Evolutionary conservation across 2,329 filamentous ascomycete species (phyloP), one percentile per base, ranked within the genome.

Genomic region (Fusarium virguliforme): DNA sequence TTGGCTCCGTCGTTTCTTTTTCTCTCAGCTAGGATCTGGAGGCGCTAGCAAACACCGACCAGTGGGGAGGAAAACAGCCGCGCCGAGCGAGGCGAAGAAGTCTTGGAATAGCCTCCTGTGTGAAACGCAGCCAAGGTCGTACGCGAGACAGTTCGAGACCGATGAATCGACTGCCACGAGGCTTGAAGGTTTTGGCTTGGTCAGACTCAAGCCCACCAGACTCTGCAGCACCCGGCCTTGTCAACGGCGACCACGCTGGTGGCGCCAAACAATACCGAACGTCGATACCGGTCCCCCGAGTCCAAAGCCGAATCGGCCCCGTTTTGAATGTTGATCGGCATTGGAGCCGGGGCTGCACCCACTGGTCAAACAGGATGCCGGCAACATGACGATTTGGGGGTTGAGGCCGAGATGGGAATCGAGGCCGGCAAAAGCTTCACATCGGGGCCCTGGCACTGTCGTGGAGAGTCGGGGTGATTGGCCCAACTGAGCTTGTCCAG

Each of bases 281-380:
- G 40, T 60, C 43, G 32, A 40, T 34, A 30, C 18, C 41, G 28
- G 55, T 46, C 43, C 51, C 28, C 34, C 53, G 56, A 63, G 46
- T 34, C 46, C 48, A 55, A 61, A 64, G 57, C 58, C 64, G 59
- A 61, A 56, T 50, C 48, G 43, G 59, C 53, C 56, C 56, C 51
- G 30, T 69, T 59, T 59, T 65, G 62, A 60, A 73, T 70, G 18
- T 37, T 56, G 73, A 75, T 75, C 71, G 65, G 37, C 69, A 73
- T 51, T 46, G 41, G 51, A 35, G 34, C 53, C 48, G 32, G 60
- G 43, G 48, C 8, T 43, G 34, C n/a, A 58, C 54, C 51, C 12
- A 48, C 46, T 26, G 59, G 51, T 50, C 51, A 32, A 62, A 50
- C 35, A 50, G 38, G 32, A 68, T 56, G 37, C 60, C 59, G 60